Evolutionary conservation across 2,329 filamentous ascomycete genomes (phyloP), one percentile per base, ranked within the genome.

Genomic region (Exophiala dermatitidis): DNA sequence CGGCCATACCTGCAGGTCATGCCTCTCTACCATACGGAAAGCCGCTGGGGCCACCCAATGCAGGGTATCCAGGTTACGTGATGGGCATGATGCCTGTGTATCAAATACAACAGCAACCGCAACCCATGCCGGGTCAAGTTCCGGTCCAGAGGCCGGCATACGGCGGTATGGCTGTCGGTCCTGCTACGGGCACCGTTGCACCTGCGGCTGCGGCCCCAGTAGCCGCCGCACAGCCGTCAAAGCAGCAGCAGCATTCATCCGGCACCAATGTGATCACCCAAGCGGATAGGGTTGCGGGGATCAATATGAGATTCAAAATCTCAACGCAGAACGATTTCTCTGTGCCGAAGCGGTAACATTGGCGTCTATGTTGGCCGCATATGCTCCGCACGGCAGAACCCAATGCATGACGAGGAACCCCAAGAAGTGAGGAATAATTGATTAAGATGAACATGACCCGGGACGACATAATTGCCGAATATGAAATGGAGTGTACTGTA

Each of bases 271-370:
- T 54, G 29, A 49, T 55, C 37, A 54, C 51, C 12, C 46, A 51
- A 4, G 48, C 46, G 12, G 57, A 59, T 40, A 51, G 50, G 41
- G 54, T 57, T 6, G 57, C 54, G 28, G 57, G 51, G 6, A 53
- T 54, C 42, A 59, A 57, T 26, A 51, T 49, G 7, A 56, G 41
- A 33, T 59, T 57, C 46, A 54, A 48, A 30, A 46, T 41, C 31
- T 12, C 55, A 19, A 57, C 55, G 6, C 30, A 57, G 36, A 28
- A 50, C n/a, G 29, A 46, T 5, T 57, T 57, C 29, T 30, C n/a
- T 43, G 52, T 57, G n/a, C 55, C 52, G 19, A 54, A 52, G 31
- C 40, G 55, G 28, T 57, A 26, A 51, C 28, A 43, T 26, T 28
- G 32, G 10, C 5, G 19, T 19, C 19, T 19, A 19, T 1, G 19